These are phyloP conservation scores for Aciculosporium take DNA, from an alignment of 2,329 filamentous ascomycete species.

Conservation along the genomic window DNA sequence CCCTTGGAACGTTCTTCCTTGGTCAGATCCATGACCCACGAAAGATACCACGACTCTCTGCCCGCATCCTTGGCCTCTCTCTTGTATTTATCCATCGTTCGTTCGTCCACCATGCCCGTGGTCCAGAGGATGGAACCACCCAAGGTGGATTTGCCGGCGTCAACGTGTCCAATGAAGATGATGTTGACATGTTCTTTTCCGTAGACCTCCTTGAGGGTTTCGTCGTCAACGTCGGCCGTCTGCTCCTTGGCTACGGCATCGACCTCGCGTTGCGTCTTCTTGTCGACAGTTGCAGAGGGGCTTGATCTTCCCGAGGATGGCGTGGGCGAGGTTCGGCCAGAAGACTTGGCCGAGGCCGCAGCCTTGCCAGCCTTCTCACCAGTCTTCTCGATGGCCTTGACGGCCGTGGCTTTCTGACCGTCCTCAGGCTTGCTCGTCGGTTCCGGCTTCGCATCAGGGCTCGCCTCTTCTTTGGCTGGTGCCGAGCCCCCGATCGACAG, in stretches of 20 bases:
- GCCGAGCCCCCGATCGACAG: constrained; percentile 26
- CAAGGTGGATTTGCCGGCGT: constrained; percentile 93
- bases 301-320: constrained; percentile 76
- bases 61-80: constrained; percentile 90
- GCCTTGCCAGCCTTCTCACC: constrained; percentile 44
- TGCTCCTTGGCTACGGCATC: constrained; percentile 78
- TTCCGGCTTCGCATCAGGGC: constrained; percentile 36
- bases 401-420: constrained; percentile 69
- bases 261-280: constrained; percentile 47
- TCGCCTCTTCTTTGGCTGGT: constrained; percentile 24
- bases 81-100: constrained; percentile 97
- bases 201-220: constrained; percentile 83
- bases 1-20: constrained; percentile 94
- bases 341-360: constrained; percentile 26
- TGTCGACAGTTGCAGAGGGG: constrained; percentile 44
- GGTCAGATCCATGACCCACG: constrained; percentile 93
- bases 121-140: constrained; percentile 86
- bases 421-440: constrained; percentile 44
- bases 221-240: constrained; percentile 53
- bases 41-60: constrained; percentile 96
- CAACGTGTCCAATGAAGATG: constrained; percentile 95
- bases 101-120: constrained; percentile 98
- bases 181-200: constrained; percentile 90
- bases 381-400: constrained; percentile 85
- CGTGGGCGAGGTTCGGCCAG: constrained; percentile 65